Evolutionary conservation across 306 rosid genomes (phyloP).

Genomic region (Vicia faba): DNA sequence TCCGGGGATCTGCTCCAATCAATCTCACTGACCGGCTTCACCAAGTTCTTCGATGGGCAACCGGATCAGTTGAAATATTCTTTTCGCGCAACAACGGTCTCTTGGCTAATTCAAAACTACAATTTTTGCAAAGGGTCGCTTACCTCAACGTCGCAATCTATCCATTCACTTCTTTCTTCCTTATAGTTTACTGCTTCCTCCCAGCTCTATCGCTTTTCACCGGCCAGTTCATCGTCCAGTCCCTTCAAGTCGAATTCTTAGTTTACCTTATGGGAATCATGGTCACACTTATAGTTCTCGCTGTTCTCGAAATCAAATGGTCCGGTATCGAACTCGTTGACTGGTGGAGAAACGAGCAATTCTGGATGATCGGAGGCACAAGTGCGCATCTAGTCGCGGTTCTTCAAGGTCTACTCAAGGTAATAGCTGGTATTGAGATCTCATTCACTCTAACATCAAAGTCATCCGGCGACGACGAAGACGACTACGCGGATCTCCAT

Average conservation of each 20-base stretch:
- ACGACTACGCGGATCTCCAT: constrained; percentile 65
- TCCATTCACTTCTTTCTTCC: constrained; percentile 79
- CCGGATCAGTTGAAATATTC: constrained; percentile 84
- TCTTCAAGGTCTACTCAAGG: constrained; percentile 74
- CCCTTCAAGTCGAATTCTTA: constrained; percentile 61
- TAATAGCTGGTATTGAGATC: constrained; percentile 72
- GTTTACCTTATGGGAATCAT: constrained; percentile 71
- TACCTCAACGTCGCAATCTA: constrained; percentile 80
- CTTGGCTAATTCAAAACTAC: constrained; percentile 59
- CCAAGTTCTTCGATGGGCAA: constrained; percentile 89
- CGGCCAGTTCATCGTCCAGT: constrained; percentile 65
- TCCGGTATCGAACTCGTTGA: constrained; percentile 70
- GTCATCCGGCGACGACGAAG: constrained; percentile 55
- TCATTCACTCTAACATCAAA: constrained; percentile 83
- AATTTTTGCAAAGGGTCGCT: constrained; percentile 65
- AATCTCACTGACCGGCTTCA: constrained; percentile 78
- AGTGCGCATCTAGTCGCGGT: constrained; percentile 86
- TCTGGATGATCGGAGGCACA: constrained; percentile 87
- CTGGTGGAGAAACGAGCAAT: constrained; percentile 89
- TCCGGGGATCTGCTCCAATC: constrained; percentile 81
- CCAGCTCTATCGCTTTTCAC: constrained; percentile 82
- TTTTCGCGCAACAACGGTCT: constrained; percentile 78
- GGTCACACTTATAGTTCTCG: constrained; percentile 63
- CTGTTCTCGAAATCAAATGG: constrained; percentile 76
- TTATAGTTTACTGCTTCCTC: constrained; percentile 76